Percentiles rank a stretch among this genome's conserved stretches.
phyloP scores from a whole-genome alignment of 2,329 filamentous ascomycete genomes.

The Lasiodiplodia sp. region DNA sequence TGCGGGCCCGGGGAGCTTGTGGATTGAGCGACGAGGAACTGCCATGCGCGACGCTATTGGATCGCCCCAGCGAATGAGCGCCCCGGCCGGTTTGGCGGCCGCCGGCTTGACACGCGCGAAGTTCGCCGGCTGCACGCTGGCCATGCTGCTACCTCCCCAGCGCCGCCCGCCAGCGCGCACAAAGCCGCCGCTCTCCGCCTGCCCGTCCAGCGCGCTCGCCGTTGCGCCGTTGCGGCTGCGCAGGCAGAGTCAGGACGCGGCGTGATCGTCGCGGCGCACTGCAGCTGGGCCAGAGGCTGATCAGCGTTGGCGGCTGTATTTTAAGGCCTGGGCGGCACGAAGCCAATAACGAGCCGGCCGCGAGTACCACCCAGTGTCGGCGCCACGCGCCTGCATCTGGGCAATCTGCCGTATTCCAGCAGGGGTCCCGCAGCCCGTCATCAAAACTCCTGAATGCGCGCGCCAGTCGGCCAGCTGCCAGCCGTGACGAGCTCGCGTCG shows the following conservation, averaged over 20 bases:
- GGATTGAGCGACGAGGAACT: conserved; percentile 24
- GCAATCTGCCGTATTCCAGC: conserved; percentile 27
- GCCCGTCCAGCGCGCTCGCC: conserved; percentile 7
- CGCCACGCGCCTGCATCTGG: conserved; percentile 29
- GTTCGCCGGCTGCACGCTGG: neutral
- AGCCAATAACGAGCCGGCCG: conserved; percentile 20
- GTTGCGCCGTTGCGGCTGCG: neutral
- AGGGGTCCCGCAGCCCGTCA: conserved; percentile 23
- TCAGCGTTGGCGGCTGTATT: conserved; percentile 26
- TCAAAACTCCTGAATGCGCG: conserved; percentile 28
- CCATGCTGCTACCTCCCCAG: neutral
- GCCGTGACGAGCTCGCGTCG: conserved; percentile 8
- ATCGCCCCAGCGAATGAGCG: conserved; percentile 26
- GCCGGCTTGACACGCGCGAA: conserved; percentile 11
- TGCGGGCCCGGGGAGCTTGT: conserved; percentile 25
- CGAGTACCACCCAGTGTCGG: conserved; percentile 14
- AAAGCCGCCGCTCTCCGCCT: neutral
- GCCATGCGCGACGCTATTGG: conserved; percentile 25
- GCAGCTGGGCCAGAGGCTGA: conserved; percentile 26
- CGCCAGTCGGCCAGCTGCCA: conserved; percentile 18
- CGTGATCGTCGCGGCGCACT: conserved; percentile 25
- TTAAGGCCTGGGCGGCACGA: conserved; percentile 24
- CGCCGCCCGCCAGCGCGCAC: conserved; percentile 1
- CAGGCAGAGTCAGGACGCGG: conserved; percentile 17
- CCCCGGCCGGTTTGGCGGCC: conserved; percentile 21